A percentile compares a stretch with the other conserved stretches of the same genome.
phyloP scores from a whole-genome alignment of 2,329 filamentous ascomycete genomes.

The Botrytis medusae region DNA sequence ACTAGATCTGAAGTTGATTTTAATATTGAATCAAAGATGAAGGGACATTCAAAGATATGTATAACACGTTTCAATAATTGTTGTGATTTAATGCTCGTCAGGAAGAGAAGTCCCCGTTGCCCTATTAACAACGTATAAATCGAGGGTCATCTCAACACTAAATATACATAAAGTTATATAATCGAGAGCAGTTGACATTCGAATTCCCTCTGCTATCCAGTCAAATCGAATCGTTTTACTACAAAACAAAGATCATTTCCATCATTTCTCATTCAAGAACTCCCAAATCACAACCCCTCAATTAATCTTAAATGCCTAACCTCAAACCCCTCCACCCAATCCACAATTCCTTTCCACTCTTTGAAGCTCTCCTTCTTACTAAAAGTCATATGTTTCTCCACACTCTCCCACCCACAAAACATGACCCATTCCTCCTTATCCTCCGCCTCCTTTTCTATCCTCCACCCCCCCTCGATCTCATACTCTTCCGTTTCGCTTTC shows the following conservation, averaged over 20 bases:
- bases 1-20: not conserved
- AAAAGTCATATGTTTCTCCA: conserved; percentile 25
- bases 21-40: not conserved
- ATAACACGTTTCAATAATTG: not conserved
- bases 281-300: conserved; percentile 9
- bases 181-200: not conserved
- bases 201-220: not conserved
- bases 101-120: not conserved
- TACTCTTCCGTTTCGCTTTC: conserved; percentile 25
- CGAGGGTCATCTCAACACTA: not conserved
- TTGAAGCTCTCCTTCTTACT: conserved; percentile 24
- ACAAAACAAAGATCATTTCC: not conserved
- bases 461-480: conserved; percentile 27
- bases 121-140: not conserved
- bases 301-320: conserved; percentile 25
- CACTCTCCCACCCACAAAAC: conserved; percentile 28
- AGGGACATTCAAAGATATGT: not conserved
- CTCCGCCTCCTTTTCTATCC: conserved; percentile 28
- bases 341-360: conserved; percentile 25
- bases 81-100: not conserved
- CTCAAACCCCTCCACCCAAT: conserved; percentile 27
- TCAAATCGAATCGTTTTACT: not conserved
- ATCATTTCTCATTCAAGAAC: not conserved
- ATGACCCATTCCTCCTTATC: conserved; percentile 30
- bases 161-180: not conserved